Evolutionary conservation across 176 grass and related monocot genomes (phyloP).

Genomic region (Carex scoparia): DNA sequence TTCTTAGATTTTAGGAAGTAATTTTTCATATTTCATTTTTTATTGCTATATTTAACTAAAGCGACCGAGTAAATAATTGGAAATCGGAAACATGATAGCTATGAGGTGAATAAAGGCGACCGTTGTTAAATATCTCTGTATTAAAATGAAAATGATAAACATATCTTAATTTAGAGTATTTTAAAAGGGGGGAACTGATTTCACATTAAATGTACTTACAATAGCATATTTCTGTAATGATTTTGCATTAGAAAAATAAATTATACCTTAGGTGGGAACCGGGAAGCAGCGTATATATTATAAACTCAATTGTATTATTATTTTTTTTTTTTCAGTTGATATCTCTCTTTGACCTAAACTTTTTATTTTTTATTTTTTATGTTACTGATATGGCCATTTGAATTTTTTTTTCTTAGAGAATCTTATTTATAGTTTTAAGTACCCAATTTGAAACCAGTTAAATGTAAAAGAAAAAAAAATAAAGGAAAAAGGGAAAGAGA

Average conservation of each 20-base stretch:
- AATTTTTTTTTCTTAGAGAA: background rate
- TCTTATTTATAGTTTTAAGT: background rate
- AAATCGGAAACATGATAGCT: background rate
- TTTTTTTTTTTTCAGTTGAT: background rate
- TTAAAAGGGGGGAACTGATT: background rate
- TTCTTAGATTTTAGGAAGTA: background rate
- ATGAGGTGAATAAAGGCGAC: background rate
- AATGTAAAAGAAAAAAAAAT: background rate
- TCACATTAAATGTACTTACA: background rate
- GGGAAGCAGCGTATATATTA: background rate
- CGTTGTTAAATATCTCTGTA: background rate
- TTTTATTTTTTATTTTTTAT: background rate
- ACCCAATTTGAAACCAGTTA: background rate
- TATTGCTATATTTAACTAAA: background rate
- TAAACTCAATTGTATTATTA: background rate
- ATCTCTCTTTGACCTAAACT: background rate
- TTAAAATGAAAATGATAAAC: slow-evolving; percentile 7
- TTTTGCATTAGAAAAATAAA: slow-evolving; percentile 9
- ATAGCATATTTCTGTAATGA: slow-evolving; percentile 7
- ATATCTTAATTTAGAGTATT: background rate
- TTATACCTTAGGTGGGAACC: background rate
- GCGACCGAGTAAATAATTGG: background rate
- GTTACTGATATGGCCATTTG: background rate
- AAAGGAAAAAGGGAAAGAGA: no score
- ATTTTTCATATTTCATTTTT: background rate